Base-by-base conservation (phyloP, 805 yeast species). In the Nakazawaea populi region DNA sequence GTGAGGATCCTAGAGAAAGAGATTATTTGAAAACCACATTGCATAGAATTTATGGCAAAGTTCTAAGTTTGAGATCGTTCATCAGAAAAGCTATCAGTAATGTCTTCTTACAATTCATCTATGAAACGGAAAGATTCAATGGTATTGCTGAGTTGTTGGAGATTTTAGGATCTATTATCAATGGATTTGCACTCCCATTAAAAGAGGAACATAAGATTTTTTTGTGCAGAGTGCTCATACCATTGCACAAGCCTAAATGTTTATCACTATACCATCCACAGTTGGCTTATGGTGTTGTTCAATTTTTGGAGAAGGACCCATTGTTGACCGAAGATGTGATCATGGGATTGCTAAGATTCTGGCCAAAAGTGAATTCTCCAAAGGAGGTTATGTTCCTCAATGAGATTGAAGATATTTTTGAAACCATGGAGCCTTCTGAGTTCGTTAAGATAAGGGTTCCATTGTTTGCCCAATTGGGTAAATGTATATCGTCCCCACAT, bases 201-300 rank as follows among this genome's bases (percentile, higher is more conserved):
- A 94, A 94, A 65, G 98, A 94, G 60, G 99, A 94, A 68, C 99
- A 94, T 69, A 94, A 94, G 68, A 82, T 88, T 11, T 94, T 94
- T 60, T 70, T 94, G 55, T 82, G 88, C 35, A 76, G 96, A 52
- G 92, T 92, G 18, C 76, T 94, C 60, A 75, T 94, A 30, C 99
- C 99, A 31, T 72, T 94, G 66, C 99, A 94, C 68, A 92, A 94
- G 67, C 92, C 89, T 14, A 85, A 91, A 65, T 82, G 94, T 48
- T 74, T 94, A 52, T 85, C 96, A 7, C 72, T 92, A 55, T 94
- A 92, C 67, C 99, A 94, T 65, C 97, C 98, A 37, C 99, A 94
- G 68, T 76, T 94, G 57, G 96, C 98, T 6, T 94, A 94, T 69
- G 94, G 99, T 71, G 87, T 94, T 40, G 95, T 94, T 31, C 99